These are phyloP conservation scores for Ophiostoma novo-ulmi DNA, from an alignment of 2,329 filamentous ascomycete genomes.

Conservation along the genomic window DNA sequence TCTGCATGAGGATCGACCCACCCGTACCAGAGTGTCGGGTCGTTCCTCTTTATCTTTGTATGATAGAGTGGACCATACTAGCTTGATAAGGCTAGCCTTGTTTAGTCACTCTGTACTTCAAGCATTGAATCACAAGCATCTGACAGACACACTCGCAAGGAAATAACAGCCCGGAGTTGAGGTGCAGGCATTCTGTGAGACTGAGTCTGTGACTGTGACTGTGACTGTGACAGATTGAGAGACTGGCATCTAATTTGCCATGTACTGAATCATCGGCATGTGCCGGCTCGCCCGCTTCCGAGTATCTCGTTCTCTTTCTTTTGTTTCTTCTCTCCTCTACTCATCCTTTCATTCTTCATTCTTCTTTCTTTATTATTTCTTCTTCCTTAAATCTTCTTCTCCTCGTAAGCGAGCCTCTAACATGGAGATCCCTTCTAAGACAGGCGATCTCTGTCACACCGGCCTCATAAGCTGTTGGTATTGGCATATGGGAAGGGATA, in stretches of 20 bases:
- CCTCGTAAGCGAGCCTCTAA: not conserved
- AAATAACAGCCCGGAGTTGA: too few species aligned
- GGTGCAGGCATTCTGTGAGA: too few species aligned
- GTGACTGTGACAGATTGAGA: too few species aligned
- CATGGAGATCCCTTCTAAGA: not conserved
- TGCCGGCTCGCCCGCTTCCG: not conserved
- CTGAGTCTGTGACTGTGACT: too few species aligned
- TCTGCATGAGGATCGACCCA: not conserved
- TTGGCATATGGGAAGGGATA: not conserved
- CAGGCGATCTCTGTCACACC: not conserved
- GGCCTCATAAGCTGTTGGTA: too few species aligned
- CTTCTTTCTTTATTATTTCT: not conserved
- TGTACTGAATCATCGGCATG: not conserved
- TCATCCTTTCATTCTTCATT: not conserved
- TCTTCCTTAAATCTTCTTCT: not conserved
- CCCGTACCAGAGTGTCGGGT: not conserved
- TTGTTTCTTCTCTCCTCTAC: not conserved
- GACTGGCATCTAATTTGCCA: too few species aligned
- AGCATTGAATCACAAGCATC: too few species aligned
- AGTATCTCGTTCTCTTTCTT: not conserved
- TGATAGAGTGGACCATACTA: not conserved
- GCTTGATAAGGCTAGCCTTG: not conserved
- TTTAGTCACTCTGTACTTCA: not conserved
- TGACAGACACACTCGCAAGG: too few species aligned
- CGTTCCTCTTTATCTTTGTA: conserved; percentile 1